These are phyloP conservation scores for Pleurostoma richardsiae DNA, from an alignment of 2,329 filamentous ascomycete species.

Conservation along the genomic window DNA sequence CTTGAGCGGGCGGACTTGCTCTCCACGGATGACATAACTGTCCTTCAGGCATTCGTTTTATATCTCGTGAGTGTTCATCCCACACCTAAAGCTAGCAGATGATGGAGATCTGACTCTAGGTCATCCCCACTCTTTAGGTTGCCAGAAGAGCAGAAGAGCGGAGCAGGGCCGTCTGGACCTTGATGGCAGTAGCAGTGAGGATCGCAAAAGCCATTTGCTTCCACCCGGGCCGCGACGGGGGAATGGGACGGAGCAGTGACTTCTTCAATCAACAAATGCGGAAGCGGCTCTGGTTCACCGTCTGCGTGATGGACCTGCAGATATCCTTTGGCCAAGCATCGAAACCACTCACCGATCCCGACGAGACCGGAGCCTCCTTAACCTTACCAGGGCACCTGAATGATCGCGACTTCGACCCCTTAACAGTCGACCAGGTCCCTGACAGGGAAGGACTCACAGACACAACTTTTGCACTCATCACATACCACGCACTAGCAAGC, in stretches of 20 bases:
- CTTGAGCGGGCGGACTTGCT: slow-evolving; percentile 15
- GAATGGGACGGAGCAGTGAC: background rate
- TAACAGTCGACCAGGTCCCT: slow-evolving; percentile 5
- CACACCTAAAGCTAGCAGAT: background rate
- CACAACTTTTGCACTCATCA: slow-evolving; percentile 20
- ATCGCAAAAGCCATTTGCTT: slow-evolving; percentile 18
- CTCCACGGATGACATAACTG: slow-evolving; percentile 17
- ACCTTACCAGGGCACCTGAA: slow-evolving; percentile 14
- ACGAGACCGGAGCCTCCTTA: slow-evolving; percentile 5
- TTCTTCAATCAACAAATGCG: slow-evolving; percentile 16
- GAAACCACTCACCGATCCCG: slow-evolving; percentile 14
- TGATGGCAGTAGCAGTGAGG: slow-evolving; percentile 19
- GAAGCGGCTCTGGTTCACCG: slow-evolving; percentile 14
- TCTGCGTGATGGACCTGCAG: slow-evolving; percentile 18
- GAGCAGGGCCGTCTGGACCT: slow-evolving; percentile 19
- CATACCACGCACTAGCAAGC: slow-evolving; percentile 14
- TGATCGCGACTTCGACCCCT: slow-evolving; percentile 17
- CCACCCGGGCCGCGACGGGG: slow-evolving; percentile 4
- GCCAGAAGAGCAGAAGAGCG: slow-evolving; percentile 17
- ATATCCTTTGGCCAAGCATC: slow-evolving; percentile 9
- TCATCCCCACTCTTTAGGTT: background rate
- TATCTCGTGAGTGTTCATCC: slow-evolving; percentile 14
- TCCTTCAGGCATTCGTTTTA: slow-evolving; percentile 22
- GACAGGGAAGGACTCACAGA: slow-evolving; percentile 17
- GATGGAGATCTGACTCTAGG: too few relatives aligned